Evolutionary conservation across 768 basidiomycete genomes (phyloP), one percentile per base, ranked within the genome.

Genomic region (Bullera alba): DNA sequence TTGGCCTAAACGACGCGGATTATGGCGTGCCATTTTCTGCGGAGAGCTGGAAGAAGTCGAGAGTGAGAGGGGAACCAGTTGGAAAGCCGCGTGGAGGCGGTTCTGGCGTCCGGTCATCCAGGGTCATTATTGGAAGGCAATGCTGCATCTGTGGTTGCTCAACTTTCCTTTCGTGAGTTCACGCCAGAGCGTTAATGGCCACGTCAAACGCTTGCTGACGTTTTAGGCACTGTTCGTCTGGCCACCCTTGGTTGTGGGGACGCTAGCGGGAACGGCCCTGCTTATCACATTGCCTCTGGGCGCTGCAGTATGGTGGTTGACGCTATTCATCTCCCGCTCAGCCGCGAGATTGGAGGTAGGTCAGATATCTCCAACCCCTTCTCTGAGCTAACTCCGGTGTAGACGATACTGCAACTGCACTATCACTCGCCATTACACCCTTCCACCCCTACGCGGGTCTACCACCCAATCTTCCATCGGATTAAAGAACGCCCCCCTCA

Each of bases 131-230:
- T 72, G 70, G 70, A 44, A 54, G 34, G 60, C 62, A n/a, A 29
- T 63, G 34, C 17, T 63, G 12, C 70, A 72, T 45, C 54, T 72
- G 27, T 47, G 65, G 2, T 29, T 70, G n/a, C 38, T 72, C 25
- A 72, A 69, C 38, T 68, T 72, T 38, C 70, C 68, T 12, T 57
- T 72, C 25, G 70, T 72, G 37, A 61, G 67, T 66, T 3, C n/a
- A 3, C 44, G 35, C 37, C 5, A 4, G 35, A 14, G 17, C 21
- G 22, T 34, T 48, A 10, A 38, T 27, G 16, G 2, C 16, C 10
- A 39, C 19, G 21, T 22, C 12, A 2, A 14, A 25, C 16, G 48
- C 2, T 8, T 41, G 30, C 41, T 42, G 35, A 45, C 39, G 26
- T 3, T 27, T 1, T 56, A 72, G 70, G 64, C 64, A 4, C 43